Evolutionary conservation across 495 filamentous ascomycete species (phyloP).

Genomic region (Talaromyces nanjingensis): DNA sequence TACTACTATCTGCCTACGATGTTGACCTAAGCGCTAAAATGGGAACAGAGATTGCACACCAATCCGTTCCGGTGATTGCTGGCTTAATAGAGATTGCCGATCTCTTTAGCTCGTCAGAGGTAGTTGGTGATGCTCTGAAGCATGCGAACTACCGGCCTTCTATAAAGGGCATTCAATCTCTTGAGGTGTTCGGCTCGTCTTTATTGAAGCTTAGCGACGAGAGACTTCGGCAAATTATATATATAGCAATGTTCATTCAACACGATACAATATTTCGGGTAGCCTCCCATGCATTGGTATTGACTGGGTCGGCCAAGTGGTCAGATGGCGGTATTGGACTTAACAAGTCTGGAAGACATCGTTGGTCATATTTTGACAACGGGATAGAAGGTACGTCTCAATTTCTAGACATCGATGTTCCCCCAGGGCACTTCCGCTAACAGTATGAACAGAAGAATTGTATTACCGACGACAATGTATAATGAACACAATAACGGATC

Average conservation of each 20-base stretch:
- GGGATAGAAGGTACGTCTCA: constrained; percentile 60
- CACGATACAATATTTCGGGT: constrained; percentile 19
- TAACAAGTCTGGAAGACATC: constrained; percentile 23
- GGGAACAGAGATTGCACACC: constrained; percentile 18
- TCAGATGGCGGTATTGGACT: constrained; percentile 18
- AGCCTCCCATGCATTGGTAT: constrained; percentile 48
- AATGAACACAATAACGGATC: constrained; percentile 66
- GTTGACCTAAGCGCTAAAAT: constrained; percentile 14
- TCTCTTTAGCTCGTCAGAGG: constrained; percentile 26
- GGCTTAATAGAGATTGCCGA: constrained; percentile 31
- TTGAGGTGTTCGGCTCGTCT: constrained; percentile 19
- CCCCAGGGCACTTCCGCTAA: constrained; percentile 7
- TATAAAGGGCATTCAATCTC: constrained; percentile 21
- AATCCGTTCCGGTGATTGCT: constrained; percentile 24
- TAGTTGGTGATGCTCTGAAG: constrained; percentile 15
- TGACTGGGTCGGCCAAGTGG: constrained; percentile 63
- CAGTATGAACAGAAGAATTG: constrained; percentile 53
- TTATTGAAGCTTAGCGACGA: constrained; percentile 33
- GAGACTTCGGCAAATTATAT: constrained; percentile 32
- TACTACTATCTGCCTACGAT: constrained; percentile 22
- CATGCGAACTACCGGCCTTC: constrained; percentile 18
- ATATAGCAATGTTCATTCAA: constrained; percentile 27
- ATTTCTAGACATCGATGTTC: background rate
- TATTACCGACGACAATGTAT: constrained; percentile 62
- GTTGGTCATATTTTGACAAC: constrained; percentile 70